These are phyloP conservation scores for Plasmodium coatneyi DNA, from an alignment of 169 alveolate genomes.

Conservation along the genomic window DNA sequence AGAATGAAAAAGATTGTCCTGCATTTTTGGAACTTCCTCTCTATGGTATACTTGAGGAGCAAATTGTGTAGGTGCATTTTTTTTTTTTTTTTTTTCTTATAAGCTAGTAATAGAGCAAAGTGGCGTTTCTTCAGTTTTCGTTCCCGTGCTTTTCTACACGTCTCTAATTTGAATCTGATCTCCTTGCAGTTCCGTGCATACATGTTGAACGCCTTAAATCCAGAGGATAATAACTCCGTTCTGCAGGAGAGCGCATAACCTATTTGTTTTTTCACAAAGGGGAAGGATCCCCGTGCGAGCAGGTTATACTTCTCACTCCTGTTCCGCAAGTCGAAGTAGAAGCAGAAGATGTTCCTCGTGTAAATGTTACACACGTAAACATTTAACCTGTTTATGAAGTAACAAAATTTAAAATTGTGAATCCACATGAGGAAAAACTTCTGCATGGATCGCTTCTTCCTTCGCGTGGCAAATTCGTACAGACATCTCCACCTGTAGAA, in stretches of 20 bases:
- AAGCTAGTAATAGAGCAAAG: constrained; percentile 3
- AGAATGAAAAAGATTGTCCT: constrained; percentile 32
- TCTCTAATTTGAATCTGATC: background rate
- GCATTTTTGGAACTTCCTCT: constrained; percentile 13
- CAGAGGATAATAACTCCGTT: background rate
- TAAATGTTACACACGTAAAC: constrained; percentile 20
- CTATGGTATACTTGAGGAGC: constrained; percentile 1
- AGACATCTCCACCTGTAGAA: constrained; percentile 23
- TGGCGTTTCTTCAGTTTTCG: background rate
- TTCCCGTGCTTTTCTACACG: background rate
- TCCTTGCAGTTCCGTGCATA: background rate
- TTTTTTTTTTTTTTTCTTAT: constrained; percentile 28
- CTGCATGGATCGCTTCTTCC: background rate
- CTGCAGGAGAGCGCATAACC: background rate
- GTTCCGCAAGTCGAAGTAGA: constrained; percentile 26
- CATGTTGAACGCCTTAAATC: background rate
- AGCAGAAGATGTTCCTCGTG: constrained; percentile 12
- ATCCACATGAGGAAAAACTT: constrained; percentile 19
- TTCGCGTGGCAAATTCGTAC: background rate
- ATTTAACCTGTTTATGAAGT: constrained; percentile 23
- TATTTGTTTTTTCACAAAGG: constrained; percentile 22
- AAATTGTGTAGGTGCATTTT: constrained; percentile 1
- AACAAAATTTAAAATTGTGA: constrained; percentile 8
- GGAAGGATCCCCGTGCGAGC: constrained; percentile 11
- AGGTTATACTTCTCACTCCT: constrained; percentile 25